Evolutionary conservation across 352 stramenopile genomes (phyloP).

Genomic region (Phytopythium litorale): DNA sequence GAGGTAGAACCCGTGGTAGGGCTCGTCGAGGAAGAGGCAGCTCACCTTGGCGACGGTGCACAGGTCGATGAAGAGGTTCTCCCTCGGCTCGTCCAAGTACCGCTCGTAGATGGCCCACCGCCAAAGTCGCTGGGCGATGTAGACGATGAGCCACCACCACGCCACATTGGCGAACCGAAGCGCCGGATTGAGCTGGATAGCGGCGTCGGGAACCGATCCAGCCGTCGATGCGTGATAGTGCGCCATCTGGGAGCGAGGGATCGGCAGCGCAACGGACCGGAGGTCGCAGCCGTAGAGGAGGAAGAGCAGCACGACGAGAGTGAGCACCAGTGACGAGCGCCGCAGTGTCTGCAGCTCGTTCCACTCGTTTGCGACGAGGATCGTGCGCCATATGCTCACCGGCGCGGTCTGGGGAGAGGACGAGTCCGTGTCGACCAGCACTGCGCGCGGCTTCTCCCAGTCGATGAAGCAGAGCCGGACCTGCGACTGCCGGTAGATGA

Average conservation of each 20-base stretch:
- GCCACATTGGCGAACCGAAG: slow-evolving; percentile 89
- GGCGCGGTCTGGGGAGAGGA: slow-evolving; percentile 37
- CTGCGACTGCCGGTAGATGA: slow-evolving; percentile 77
- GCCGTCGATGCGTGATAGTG: slow-evolving; percentile 15
- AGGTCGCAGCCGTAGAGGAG: slow-evolving; percentile 81
- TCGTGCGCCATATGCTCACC: slow-evolving; percentile 92
- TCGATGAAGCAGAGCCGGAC: slow-evolving; percentile 92
- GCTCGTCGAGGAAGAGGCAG: slow-evolving; percentile 89
- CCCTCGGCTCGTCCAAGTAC: slow-evolving; percentile 62
- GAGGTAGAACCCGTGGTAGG: slow-evolving; percentile 94
- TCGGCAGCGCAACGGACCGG: slow-evolving; percentile 39
- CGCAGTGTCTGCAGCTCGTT: slow-evolving; percentile 87
- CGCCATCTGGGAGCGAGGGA: slow-evolving; percentile 49
- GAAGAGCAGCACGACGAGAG: slow-evolving; percentile 83
- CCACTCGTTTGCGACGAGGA: slow-evolving; percentile 94
- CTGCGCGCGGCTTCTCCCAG: slow-evolving; percentile 89
- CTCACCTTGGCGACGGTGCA: slow-evolving; percentile 94
- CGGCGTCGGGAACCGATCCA: slow-evolving; percentile 12
- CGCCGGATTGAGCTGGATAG: slow-evolving; percentile 71
- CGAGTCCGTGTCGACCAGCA: slow-evolving; percentile 55
- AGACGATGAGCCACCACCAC: slow-evolving; percentile 83
- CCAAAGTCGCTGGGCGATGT: slow-evolving; percentile 78
- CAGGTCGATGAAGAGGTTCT: slow-evolving; percentile 90
- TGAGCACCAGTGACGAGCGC: slow-evolving; percentile 78
- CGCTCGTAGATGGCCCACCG: slow-evolving; percentile 87